These are phyloP conservation scores for Suzukiozyma palmioleophila DNA, from an alignment of 1,139 yeast genomes.

Conservation along the genomic window DNA sequence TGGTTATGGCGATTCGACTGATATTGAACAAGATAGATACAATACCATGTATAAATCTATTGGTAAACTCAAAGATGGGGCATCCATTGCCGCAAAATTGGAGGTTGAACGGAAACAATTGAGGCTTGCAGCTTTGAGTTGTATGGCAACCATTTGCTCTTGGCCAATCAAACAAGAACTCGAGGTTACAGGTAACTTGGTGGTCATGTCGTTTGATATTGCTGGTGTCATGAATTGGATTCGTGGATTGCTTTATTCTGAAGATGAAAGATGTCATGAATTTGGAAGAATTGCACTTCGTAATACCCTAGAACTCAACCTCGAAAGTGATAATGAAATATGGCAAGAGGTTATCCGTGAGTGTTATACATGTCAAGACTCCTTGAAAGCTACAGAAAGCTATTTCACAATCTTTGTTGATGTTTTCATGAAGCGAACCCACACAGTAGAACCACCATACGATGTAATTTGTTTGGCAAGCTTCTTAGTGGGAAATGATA, in stretches of 20 bases:
- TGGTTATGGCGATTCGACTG: constrained; percentile 69
- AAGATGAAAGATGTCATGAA: constrained; percentile 54
- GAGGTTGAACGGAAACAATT: constrained; percentile 77
- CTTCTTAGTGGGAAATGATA: constrained; percentile 67
- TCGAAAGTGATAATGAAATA: constrained; percentile 48
- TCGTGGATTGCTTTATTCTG: constrained; percentile 59
- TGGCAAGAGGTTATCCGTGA: constrained; percentile 61
- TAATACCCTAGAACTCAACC: constrained; percentile 60
- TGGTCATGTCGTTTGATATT: constrained; percentile 65
- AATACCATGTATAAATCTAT: constrained; percentile 50
- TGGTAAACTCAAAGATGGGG: constrained; percentile 40
- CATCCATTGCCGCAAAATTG: constrained; percentile 66
- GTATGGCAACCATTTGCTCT: constrained; percentile 79
- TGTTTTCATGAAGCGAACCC: constrained; percentile 37
- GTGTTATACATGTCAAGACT: constrained; percentile 58
- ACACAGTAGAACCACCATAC: constrained; percentile 40
- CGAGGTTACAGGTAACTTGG: constrained; percentile 38
- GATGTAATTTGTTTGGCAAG: constrained; percentile 62
- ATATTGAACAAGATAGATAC: constrained; percentile 65
- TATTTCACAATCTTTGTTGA: constrained; percentile 73
- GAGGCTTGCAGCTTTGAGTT: constrained; percentile 68
- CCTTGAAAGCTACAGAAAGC: constrained; percentile 51
- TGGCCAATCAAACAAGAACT: constrained; percentile 56
- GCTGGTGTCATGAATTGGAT: constrained; percentile 74
- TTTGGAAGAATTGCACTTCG: constrained; percentile 71